Base-by-base conservation (phyloP, 768 basidiomycete species). In the Boletus pseudopeckii region DNA sequence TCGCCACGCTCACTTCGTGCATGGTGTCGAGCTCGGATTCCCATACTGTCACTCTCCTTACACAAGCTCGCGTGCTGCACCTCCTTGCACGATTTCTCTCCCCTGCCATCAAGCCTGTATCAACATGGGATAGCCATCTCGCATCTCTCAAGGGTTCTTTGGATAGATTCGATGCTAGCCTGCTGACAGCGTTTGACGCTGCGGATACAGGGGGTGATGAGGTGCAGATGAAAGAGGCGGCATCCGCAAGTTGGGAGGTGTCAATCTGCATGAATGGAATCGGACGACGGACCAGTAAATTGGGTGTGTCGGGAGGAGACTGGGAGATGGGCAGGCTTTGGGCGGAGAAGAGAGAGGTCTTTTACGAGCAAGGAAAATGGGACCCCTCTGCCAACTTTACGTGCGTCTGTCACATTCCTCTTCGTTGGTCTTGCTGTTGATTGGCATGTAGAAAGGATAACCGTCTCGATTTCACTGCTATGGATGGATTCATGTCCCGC, bases 251-350 rank as follows among this genome's bases (percentile, higher is more conserved):
- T 63, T 98, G 93, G 93, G 82, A 88, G 57, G 82, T 97, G 0
- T 89, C 86, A 80, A 70, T 78, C 37, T 63, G 61, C 42, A 52
- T 55, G 51, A 78, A 79, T 51, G 71, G 75, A 44, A 69, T 62
- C 33, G 70, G 52, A 8, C 54, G 48, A 26, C 53, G 47, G 33
- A 13, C 15, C n/a, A 10, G 38, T 11, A 61, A 52, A 34, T 34
- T 46, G 3, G 26, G 56, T 17, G 52, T 46, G 1, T 7, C 48
- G 1, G 44, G 36, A 22, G 55, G 46, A 11, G 88, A 92, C 53
- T 95, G 91, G 91, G 95, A 96, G 71, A 84, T 97, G 77, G 91
- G 91, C 1, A 87, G 92, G 59, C 86, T 95, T 17, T 99, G 96
- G 92, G 86, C 90, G 1, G 95, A 99, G 72, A 95, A 96, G 74